Base-by-base conservation (phyloP, 768 basidiomycete genomes). In the Glaciozyma martinii region DNA sequence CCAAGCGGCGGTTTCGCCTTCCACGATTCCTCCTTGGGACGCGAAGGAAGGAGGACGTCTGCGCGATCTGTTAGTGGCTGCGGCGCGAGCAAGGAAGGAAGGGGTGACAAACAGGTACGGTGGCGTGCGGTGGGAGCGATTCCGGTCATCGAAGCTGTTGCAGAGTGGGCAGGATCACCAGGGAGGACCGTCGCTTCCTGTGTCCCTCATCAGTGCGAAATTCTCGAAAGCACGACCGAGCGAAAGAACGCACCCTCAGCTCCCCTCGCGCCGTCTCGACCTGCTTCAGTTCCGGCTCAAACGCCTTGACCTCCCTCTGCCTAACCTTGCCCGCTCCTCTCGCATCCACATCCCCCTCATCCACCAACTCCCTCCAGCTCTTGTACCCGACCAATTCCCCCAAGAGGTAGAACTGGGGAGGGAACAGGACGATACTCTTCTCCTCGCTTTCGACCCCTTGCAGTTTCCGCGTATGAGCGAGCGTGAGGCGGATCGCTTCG, bases 321-420 rank as follows among this genome's bases (percentile, higher is more conserved):
- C 29, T 27, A 16, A 29, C 56, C 4, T 15, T 2, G 5, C 3
- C 27, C 13, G 5, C 27, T 15, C 50, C 50, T 6, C 27, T 2
- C 27, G 30, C 19, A 30, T 52, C 50, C 3, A 29, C 12, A 13
- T 29, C 27, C 50, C 13, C 18, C 12, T 18, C 25, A 16, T 29
- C 25, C 19, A 52, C 15, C 19, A 52, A 15, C 5, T 29, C 25
- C 13, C 29, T 18, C 50, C 43, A 58, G 23, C 40, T 55, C 46
- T 70, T 60, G 32, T 54, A 61, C 18, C 23, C 21, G 3, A 63
- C 60, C 1, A 73, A 59, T 27, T 73, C 72, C 4, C 66, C 63
- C 27, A 73, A 59, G 16, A 71, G 61, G 63, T 69, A 67, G 59
- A 70, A 65, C 32, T 73, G 72, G 6, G 72, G 72, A 18, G 72